Conservation (phyloP, 495 filamentous ascomycete genomes). For the Lasiosphaeriaceae sp. region DNA sequence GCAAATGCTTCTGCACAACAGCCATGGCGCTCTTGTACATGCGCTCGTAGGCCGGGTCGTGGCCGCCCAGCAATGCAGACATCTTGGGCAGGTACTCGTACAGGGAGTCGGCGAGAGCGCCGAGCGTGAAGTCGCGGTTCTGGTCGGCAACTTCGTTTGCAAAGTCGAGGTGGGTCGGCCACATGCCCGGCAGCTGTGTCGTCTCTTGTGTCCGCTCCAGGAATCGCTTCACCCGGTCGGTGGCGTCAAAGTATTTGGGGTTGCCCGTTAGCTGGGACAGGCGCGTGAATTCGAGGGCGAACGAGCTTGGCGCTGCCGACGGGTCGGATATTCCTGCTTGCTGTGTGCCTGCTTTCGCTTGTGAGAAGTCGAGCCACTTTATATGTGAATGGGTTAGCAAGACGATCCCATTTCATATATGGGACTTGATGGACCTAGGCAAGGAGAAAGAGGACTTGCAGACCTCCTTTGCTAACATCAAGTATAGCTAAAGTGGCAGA, state of each 20-base stretch:
- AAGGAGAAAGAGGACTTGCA: not conserved
- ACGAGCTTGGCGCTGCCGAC: slow-evolving; percentile 72
- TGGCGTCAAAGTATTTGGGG: slow-evolving; percentile 76
- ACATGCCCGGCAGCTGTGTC: slow-evolving; percentile 64
- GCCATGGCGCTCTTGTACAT: slow-evolving; percentile 53
- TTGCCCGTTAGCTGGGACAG: slow-evolving; percentile 76
- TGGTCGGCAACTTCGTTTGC: slow-evolving; percentile 17
- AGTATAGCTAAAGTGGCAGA: not conserved
- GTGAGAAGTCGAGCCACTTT: slow-evolving; percentile 57
- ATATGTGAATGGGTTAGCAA: slow-evolving; percentile 52
- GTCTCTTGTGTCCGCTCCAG: slow-evolving; percentile 64
- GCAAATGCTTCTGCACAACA: slow-evolving; percentile 55
- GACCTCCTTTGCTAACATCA: not conserved
- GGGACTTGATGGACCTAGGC: not conserved
- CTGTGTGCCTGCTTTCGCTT: slow-evolving; percentile 76
- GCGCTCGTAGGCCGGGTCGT: slow-evolving; percentile 30
- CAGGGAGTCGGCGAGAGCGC: slow-evolving; percentile 73
- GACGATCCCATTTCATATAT: slow-evolving; percentile 55
- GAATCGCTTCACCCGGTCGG: slow-evolving; percentile 71
- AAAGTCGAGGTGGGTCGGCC: slow-evolving; percentile 35
- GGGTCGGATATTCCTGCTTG: slow-evolving; percentile 47
- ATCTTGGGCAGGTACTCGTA: slow-evolving; percentile 87
- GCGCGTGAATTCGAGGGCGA: slow-evolving; percentile 79
- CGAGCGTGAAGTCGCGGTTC: slow-evolving; percentile 60
- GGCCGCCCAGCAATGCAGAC: slow-evolving; percentile 38